A percentile compares a stretch with the other conserved stretches of the same genome.
Conservation (phyloP, 192 early-diverging fungal genomes). For the Podila epicladia region DNA sequence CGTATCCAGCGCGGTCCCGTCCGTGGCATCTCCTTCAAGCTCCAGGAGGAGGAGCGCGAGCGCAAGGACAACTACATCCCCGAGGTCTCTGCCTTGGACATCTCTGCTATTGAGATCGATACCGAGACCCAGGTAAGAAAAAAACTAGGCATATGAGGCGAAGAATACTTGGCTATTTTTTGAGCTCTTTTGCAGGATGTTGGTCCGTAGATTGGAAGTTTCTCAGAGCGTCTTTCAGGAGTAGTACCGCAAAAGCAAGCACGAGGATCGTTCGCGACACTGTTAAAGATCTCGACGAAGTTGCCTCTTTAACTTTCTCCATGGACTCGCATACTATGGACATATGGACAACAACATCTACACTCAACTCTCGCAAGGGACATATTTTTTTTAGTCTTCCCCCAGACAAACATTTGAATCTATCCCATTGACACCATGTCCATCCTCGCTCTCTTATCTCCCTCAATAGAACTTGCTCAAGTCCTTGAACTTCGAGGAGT, state of each 20-base stretch:
- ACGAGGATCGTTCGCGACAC: too few relatives aligned
- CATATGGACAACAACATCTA: too few relatives aligned
- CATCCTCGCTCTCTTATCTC: conserved; percentile 7
- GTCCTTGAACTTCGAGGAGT: conserved; percentile 94
- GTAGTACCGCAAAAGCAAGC: too few relatives aligned
- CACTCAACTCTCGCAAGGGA: too few relatives aligned
- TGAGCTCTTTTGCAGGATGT: neutral
- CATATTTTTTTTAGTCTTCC: neutral
- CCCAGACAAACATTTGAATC: neutral
- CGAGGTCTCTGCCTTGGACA: conserved; percentile 95
- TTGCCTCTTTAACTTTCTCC: too few relatives aligned
- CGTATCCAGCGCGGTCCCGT: conserved; percentile 99
- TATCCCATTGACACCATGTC: conserved; percentile 8
- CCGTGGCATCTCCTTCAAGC: conserved; percentile 99
- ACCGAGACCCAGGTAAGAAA: conserved; percentile 84
- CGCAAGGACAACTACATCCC: conserved; percentile 99
- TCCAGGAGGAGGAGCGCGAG: conserved; percentile 99
- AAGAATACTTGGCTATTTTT: neutral
- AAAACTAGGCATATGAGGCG: neutral
- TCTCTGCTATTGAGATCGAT: conserved; percentile 93
- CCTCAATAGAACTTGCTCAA: conserved; percentile 85
- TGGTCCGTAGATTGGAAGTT: too few relatives aligned
- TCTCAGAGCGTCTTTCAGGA: too few relatives aligned
- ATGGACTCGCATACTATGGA: too few relatives aligned
- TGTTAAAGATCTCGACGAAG: too few relatives aligned